Conservation (phyloP, 2,329 filamentous ascomycete species). For the Colletotrichum orchidophilum region DNA sequence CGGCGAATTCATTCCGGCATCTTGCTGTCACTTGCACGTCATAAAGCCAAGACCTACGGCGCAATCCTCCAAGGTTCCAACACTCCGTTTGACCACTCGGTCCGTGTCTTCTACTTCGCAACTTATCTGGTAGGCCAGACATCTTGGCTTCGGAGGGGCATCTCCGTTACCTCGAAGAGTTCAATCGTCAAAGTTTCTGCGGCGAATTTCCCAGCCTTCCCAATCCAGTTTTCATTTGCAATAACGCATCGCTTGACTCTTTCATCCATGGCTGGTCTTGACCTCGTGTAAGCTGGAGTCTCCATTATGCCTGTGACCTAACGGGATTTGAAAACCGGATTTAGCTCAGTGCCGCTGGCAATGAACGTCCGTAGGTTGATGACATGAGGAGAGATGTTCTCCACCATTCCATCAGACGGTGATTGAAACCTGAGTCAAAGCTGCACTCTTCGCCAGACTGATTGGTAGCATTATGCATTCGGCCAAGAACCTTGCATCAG, state of each 20-base stretch:
- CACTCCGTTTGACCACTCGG: not conserved
- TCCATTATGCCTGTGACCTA: not conserved
- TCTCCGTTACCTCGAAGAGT: too few species aligned
- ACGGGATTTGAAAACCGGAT: not conserved
- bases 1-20: not conserved
- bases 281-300: not conserved
- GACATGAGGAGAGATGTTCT: not conserved
- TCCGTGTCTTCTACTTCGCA: too few species aligned
- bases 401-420: not conserved
- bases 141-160: too few species aligned
- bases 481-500: constrained; percentile 5
- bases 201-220: too few species aligned
- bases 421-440: too few species aligned
- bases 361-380: not conserved
- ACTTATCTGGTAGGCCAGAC: too few species aligned
- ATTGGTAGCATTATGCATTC: not conserved
- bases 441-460: not conserved
- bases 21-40: not conserved
- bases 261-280: not conserved
- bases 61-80: not conserved
- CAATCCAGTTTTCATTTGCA: too few species aligned
- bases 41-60: not conserved
- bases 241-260: too few species aligned
- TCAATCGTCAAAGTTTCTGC: too few species aligned
- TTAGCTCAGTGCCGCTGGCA: not conserved